Evolutionary conservation across 805 yeast genomes (phyloP).

Genomic region (Yarrowia sp.): DNA sequence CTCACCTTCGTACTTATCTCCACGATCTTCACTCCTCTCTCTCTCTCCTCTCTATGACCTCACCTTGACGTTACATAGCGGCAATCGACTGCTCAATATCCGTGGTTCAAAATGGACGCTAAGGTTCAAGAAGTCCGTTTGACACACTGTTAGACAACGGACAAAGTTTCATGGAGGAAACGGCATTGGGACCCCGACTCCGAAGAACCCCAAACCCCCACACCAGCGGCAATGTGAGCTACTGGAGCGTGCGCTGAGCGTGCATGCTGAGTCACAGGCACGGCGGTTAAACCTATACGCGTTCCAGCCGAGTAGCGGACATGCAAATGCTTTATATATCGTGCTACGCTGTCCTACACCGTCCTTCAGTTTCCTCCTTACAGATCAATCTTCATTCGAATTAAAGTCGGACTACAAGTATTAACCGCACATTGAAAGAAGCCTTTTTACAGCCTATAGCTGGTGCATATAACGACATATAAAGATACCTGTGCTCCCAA

Average conservation of each 20-base stretch:
- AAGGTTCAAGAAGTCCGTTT: neutral
- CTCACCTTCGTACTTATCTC: no score
- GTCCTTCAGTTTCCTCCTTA: no score
- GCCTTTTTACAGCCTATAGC: neutral
- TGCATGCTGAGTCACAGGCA: conserved; percentile 9
- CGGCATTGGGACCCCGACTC: conserved; percentile 24
- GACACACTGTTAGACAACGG: neutral
- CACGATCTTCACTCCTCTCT: no score
- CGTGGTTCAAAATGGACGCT: neutral
- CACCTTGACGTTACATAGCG: neutral
- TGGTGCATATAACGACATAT: conserved; percentile 10
- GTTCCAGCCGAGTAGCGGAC: no score
- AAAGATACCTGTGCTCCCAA: conserved; percentile 19
- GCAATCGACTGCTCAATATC: conserved; percentile 2
- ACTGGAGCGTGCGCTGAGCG: no score
- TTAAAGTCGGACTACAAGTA: conserved; percentile 17
- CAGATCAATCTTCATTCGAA: no score
- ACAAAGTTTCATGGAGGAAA: conserved; percentile 14
- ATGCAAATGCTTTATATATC: no score
- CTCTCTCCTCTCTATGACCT: no score
- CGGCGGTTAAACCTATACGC: no score
- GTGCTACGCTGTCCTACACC: no score
- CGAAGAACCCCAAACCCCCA: conserved; percentile 5
- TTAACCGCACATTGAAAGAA: conserved; percentile 1
- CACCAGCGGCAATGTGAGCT: neutral